These are phyloP conservation scores for Argentina anserina DNA, from an alignment of 306 rosid genomes.

Conservation along the genomic window DNA sequence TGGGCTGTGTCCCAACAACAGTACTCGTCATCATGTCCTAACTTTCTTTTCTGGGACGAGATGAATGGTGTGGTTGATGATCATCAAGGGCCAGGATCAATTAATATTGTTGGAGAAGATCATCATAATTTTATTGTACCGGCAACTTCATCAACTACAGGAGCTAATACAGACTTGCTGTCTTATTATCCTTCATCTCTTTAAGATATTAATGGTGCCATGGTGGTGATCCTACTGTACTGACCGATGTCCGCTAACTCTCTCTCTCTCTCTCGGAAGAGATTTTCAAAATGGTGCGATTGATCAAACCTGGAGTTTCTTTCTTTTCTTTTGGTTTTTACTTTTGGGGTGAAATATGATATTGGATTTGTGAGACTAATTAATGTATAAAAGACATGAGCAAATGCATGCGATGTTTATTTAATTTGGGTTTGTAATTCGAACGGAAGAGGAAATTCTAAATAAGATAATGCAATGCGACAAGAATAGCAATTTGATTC, in stretches of 20 bases:
- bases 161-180: slow-evolving; percentile 31
- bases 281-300: slow-evolving; percentile 17
- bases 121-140: slow-evolving; percentile 33
- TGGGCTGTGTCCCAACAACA: slow-evolving; percentile 77
- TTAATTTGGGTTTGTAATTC: slow-evolving; percentile 1
- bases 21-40: slow-evolving; percentile 34
- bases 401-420: slow-evolving; percentile 39
- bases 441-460: neutral
- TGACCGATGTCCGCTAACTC: neutral
- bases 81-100: neutral
- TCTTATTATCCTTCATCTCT: slow-evolving; percentile 73
- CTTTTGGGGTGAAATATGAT: slow-evolving; percentile 10
- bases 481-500: slow-evolving; percentile 1
- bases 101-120: slow-evolving; percentile 36
- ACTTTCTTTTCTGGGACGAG: slow-evolving; percentile 80
- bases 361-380: slow-evolving; percentile 33
- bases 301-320: slow-evolving; percentile 34
- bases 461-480: neutral
- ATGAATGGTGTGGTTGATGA: slow-evolving; percentile 42
- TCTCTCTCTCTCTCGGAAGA: slow-evolving; percentile 25
- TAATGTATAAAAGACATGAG: slow-evolving; percentile 21
- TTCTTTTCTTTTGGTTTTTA: slow-evolving; percentile 10
- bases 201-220: slow-evolving; percentile 31
- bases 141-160: slow-evolving; percentile 45
- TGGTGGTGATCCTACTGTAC: slow-evolving; percentile 9